Evolutionary conservation across 805 yeast genomes (phyloP), one percentile per base, ranked within the genome.

Genomic region (Yamadazyma olivae): DNA sequence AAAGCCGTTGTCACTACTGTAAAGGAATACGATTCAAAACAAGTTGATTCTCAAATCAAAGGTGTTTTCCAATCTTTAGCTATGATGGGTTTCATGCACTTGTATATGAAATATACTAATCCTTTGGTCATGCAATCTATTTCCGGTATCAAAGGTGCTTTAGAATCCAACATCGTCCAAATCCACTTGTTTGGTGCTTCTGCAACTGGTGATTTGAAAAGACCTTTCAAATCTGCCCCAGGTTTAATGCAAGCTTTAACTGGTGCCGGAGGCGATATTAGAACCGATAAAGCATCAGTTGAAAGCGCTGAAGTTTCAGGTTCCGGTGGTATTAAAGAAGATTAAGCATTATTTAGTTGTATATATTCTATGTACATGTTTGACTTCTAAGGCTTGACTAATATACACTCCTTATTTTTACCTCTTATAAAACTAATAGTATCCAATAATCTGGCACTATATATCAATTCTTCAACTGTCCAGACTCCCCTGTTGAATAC

Each of bases 41-140:
- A 91, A 70, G 75, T 91, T 44, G 80, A 85, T 62, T 43, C 77
- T 35, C 81, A 88, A 41, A 75, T 90, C 64, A 88, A 85, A 67
- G 79, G 95, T 46, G 77, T 88, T 49, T 81, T 83, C 74, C 85
- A 95, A 45, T 84, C 95, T 46, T 59, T 90, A 50, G 96, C 95
- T 53, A 88, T 93, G 95, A 90, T 93, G 90, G 95, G 83, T 17
- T 85, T 91, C 81, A 90, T 91, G 98, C 99, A 93, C 67, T 57
- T 93, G 44, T 91, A 91, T 79, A 79, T 93, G 95, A 84, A 88
- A 67, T 93, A 88, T 75, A 89, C 97, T 63, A 89, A 93, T 69
- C 99, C 99, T 41, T 77, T 93, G 59, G 80, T 93, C 50, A 84
- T 91, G 89, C 98, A 93, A 72, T 81, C 90, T 46, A 77, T 93